Conservation (phyloP, 2,329 filamentous ascomycete genomes). For the Beauveria pseudobassiana region DNA sequence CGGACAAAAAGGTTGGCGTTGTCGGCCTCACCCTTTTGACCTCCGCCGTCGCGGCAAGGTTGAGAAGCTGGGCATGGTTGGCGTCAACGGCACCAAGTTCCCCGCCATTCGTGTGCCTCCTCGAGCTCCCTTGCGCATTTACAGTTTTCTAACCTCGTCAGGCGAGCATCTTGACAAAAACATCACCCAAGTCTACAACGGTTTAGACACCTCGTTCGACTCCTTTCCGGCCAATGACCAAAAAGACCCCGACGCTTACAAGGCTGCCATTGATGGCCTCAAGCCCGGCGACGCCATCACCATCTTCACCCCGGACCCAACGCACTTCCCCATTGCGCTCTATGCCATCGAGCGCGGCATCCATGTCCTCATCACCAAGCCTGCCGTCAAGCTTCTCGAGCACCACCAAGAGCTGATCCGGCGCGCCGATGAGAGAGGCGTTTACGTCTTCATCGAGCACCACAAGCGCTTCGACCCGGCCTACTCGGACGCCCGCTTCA, state of each 20-base stretch:
- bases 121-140: not conserved
- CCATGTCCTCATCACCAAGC: conserved; percentile 91
- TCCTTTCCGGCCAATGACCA: conserved; percentile 71
- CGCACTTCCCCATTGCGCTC: conserved; percentile 84
- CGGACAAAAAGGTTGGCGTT: conserved; percentile 94
- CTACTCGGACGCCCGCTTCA: conserved; percentile 78
- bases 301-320: conserved; percentile 91
- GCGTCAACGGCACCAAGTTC: conserved; percentile 81
- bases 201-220: conserved; percentile 76
- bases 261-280: conserved; percentile 77
- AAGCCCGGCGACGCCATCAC: conserved; percentile 81
- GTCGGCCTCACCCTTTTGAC: conserved; percentile 83
- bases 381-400: conserved; percentile 74
- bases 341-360: conserved; percentile 85
- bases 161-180: conserved; percentile 80
- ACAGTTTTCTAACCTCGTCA: conserved; percentile 24
- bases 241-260: conserved; percentile 76
- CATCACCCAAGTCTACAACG: conserved; percentile 82
- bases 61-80: conserved; percentile 78
- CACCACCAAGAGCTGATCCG: conserved; percentile 73
- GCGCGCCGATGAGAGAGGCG: conserved; percentile 63
- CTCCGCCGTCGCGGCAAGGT: conserved; percentile 84
- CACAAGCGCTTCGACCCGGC: conserved; percentile 95
- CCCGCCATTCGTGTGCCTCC: conserved; percentile 70
- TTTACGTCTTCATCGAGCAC: conserved; percentile 91